These are phyloP conservation scores for Hygrocybe coccinea DNA, from an alignment of 768 basidiomycete species.

Conservation along the genomic window DNA sequence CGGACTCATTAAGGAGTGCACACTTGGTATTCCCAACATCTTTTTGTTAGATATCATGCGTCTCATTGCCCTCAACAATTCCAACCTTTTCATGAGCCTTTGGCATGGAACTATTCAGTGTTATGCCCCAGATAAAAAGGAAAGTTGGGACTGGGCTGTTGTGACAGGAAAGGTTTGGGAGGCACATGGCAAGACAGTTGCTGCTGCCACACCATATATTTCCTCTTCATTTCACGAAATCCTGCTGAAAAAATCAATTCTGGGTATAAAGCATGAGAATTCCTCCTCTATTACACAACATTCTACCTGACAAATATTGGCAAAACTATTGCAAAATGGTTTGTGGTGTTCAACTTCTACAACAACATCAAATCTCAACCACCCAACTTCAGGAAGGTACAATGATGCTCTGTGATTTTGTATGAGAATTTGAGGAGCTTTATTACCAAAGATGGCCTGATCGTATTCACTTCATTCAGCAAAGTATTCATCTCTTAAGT, in stretches of 20 bases:
- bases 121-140: constrained; percentile 16
- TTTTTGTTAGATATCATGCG: constrained; percentile 38
- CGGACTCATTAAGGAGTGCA: constrained; percentile 31
- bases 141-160: constrained; percentile 21
- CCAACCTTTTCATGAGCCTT: constrained; percentile 26
- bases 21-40: constrained; percentile 26
- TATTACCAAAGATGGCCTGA: constrained; percentile 4
- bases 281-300: constrained; percentile 8
- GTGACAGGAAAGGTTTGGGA: constrained; percentile 21
- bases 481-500: constrained; percentile 1
- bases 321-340: constrained; percentile 15
- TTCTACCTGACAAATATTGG: constrained; percentile 10
- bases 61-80: constrained; percentile 29
- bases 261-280: constrained; percentile 17
- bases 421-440: constrained; percentile 4
- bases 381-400: neutral
- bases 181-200: constrained; percentile 27
- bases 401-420: constrained; percentile 3
- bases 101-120: constrained; percentile 22
- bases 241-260: constrained; percentile 27
- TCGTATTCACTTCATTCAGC: constrained; percentile 4
- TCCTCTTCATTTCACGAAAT: constrained; percentile 25
- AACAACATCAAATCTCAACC: constrained; percentile 2
- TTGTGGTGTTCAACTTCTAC: constrained; percentile 5
- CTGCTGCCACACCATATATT: constrained; percentile 18